These are phyloP conservation scores for Fusarium nematophilum DNA, from an alignment of 2,329 filamentous ascomycete species.

Conservation along the genomic window DNA sequence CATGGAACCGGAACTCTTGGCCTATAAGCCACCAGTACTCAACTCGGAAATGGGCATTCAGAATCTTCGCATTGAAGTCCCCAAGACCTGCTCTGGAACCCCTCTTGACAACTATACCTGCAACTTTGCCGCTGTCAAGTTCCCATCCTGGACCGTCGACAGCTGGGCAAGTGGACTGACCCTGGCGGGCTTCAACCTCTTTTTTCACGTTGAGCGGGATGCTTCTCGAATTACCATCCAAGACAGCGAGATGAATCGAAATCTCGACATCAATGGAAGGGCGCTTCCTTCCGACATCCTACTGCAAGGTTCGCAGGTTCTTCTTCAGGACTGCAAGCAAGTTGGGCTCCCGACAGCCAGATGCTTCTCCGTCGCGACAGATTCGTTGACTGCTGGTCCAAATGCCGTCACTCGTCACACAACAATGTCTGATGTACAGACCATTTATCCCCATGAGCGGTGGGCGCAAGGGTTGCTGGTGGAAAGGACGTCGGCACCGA, in stretches of 20 bases:
- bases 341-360: slow-evolving; percentile 12
- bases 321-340: slow-evolving; percentile 34
- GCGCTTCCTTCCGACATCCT: slow-evolving; percentile 32
- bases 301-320: slow-evolving; percentile 31
- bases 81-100: slow-evolving; percentile 21
- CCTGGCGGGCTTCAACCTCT: slow-evolving; percentile 36
- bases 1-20: slow-evolving; percentile 16
- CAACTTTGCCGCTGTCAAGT: slow-evolving; percentile 30
- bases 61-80: slow-evolving; percentile 19
- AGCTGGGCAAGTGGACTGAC: slow-evolving; percentile 30
- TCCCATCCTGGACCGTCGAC: slow-evolving; percentile 35
- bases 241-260: slow-evolving; percentile 18
- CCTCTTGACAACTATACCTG: neutral
- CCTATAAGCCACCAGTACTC: slow-evolving; percentile 18
- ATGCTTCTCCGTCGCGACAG: slow-evolving; percentile 32
- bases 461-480: slow-evolving; percentile 40
- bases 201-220: slow-evolving; percentile 25
- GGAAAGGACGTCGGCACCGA: slow-evolving; percentile 18
- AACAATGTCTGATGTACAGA: slow-evolving; percentile 21
- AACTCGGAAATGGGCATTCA: slow-evolving; percentile 31
- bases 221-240: slow-evolving; percentile 34
- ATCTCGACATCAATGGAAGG: slow-evolving; percentile 16
- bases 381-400: slow-evolving; percentile 25
- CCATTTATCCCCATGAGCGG: slow-evolving; percentile 38
- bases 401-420: slow-evolving; percentile 34